Conservation (phyloP, 169 alveolate genomes). For the Amoebophrya sp. region DNA sequence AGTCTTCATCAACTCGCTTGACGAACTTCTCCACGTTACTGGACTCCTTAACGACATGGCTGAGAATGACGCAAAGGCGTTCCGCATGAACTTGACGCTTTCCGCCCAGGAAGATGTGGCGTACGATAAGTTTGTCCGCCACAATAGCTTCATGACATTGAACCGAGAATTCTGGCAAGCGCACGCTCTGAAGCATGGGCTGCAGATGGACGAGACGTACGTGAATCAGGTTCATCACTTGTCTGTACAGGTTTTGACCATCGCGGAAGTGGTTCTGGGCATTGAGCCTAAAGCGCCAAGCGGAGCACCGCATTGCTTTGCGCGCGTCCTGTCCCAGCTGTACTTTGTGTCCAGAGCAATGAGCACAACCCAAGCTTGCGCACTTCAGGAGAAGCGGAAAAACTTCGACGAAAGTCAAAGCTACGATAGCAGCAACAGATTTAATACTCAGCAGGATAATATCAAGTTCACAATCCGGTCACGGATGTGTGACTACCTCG, state of each 20-base stretch:
- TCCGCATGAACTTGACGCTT: not conserved
- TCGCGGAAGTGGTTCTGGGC: not conserved
- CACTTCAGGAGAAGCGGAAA: not conserved
- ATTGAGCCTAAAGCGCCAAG: not conserved
- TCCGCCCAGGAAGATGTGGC: not conserved
- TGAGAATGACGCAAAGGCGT: not conserved
- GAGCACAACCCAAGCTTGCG: too few species aligned
- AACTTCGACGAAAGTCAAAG: not conserved
- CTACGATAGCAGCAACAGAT: too few species aligned
- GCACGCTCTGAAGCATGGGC: too few species aligned
- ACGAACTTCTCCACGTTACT: not conserved
- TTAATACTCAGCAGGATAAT: not conserved
- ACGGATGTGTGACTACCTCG: not conserved
- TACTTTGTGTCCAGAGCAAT: not conserved
- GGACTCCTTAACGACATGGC: not conserved
- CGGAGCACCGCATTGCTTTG: not conserved
- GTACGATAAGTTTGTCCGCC: not conserved
- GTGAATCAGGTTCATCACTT: not conserved
- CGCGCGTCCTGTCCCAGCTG: constrained; percentile 1
- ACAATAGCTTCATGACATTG: not conserved
- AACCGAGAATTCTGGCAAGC: not conserved
- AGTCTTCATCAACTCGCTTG: not conserved
- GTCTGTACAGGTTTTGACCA: not conserved
- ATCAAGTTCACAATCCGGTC: not conserved
- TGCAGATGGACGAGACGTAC: not conserved